phyloP scores from a whole-genome alignment of 257 asterid species.

The Haberlea rhodopensis region DNA sequence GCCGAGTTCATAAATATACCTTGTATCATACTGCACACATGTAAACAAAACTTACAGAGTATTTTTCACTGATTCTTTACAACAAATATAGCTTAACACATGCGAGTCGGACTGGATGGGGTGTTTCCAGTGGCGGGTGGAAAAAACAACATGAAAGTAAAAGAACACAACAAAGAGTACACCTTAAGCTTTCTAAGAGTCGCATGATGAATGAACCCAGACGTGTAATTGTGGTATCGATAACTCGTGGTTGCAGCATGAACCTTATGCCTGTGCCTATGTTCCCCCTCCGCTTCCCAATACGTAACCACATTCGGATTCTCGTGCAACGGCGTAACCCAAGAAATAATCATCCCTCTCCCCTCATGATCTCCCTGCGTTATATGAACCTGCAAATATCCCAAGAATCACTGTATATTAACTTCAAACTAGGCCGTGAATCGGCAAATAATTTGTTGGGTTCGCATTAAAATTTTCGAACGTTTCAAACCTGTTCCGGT shows the following conservation, averaged over 20 bases:
- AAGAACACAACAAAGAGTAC: neutral
- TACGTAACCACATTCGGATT: conserved; percentile 35
- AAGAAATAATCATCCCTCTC: conserved; percentile 42
- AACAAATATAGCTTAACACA: too few relatives aligned
- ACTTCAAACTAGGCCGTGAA: too few relatives aligned
- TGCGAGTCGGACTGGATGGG: too few relatives aligned
- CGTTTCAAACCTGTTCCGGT: neutral
- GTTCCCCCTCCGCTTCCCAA: conserved; percentile 39
- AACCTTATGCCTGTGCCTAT: conserved; percentile 25
- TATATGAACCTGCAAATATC: conserved; percentile 41
- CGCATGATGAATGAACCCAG: conserved; percentile 52
- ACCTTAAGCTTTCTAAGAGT: conserved; percentile 41
- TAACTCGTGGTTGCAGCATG: conserved; percentile 33
- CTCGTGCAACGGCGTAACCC: conserved; percentile 38
- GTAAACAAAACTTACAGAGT: too few relatives aligned
- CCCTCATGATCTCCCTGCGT: conserved; percentile 54
- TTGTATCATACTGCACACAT: conserved; percentile 33
- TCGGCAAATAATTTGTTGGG: too few relatives aligned
- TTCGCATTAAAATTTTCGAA: too few relatives aligned
- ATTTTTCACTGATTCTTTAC: too few relatives aligned
- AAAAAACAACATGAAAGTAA: neutral
- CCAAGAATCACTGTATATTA: neutral
- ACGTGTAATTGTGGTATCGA: conserved; percentile 42
- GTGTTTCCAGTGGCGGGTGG: too few relatives aligned
- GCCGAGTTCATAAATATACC: conserved; percentile 50